These are phyloP conservation scores for Pisolithus microcarpus DNA, from an alignment of 768 basidiomycete species.

Conservation along the genomic window DNA sequence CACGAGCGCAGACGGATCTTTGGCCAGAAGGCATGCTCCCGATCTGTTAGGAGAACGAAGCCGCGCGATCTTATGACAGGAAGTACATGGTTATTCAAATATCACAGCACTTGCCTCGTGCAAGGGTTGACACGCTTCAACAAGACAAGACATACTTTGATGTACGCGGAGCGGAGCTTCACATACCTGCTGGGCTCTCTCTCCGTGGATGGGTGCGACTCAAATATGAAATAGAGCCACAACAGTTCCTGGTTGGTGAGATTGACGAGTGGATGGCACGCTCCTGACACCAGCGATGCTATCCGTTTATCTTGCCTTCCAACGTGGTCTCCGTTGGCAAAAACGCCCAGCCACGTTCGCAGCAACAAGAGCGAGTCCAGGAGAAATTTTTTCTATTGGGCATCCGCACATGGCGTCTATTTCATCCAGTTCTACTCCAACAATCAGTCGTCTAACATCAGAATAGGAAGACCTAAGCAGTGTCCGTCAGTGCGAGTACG, in stretches of 20 bases:
- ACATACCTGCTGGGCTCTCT: no score
- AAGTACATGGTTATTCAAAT: neutral
- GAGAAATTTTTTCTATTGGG: neutral
- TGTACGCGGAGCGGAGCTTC: no score
- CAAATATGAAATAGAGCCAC: no score
- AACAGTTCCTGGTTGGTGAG: no score
- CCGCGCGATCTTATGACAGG: neutral
- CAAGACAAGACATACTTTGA: neutral
- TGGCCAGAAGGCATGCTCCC: neutral
- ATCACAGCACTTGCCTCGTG: no score
- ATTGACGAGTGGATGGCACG: no score
- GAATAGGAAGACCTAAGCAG: constrained; percentile 36
- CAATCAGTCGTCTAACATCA: constrained; percentile 11
- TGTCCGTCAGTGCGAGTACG: constrained; percentile 9
- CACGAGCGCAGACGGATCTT: constrained; percentile 23
- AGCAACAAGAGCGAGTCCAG: no score
- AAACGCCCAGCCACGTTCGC: no score
- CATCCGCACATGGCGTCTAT: neutral
- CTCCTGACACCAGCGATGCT: no score
- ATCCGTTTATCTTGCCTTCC: no score
- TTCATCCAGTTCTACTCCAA: neutral
- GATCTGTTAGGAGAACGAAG: neutral
- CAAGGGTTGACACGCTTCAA: neutral
- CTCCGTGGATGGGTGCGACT: no score
- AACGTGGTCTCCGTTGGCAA: no score